Evolutionary conservation across 345 rosid species (phyloP).

Genomic region (Citropsis articulata): DNA sequence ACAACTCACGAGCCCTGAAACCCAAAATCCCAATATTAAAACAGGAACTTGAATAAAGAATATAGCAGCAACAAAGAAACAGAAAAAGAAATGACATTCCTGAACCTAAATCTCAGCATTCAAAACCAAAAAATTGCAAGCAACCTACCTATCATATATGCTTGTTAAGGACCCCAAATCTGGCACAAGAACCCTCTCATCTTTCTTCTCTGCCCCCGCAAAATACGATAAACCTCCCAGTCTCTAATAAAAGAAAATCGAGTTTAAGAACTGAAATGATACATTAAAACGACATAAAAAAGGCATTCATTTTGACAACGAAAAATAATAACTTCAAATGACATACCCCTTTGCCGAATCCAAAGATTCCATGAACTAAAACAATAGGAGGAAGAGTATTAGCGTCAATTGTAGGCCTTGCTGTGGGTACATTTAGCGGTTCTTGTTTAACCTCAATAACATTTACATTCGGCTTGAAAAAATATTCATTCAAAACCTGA

Average conservation of each 20-base stretch:
- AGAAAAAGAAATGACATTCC: not conserved
- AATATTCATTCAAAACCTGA: slow-evolving; percentile 44
- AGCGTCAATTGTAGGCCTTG: slow-evolving; percentile 21
- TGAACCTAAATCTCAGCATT: not conserved
- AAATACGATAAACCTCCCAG: slow-evolving; percentile 93
- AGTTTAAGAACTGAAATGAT: not conserved
- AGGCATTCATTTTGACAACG: not conserved
- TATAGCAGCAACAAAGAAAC: not conserved
- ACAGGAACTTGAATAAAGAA: not conserved
- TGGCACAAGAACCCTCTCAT: slow-evolving; percentile 92
- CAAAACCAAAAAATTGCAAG: not conserved
- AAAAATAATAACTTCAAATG: not conserved
- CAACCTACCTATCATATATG: slow-evolving; percentile 70
- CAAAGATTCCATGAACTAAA: slow-evolving; percentile 94
- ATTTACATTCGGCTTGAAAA: slow-evolving; percentile 49
- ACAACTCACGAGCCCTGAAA: slow-evolving; percentile 91
- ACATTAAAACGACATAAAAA: not conserved
- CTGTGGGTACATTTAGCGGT: slow-evolving; percentile 7
- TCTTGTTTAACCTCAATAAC: slow-evolving; percentile 35
- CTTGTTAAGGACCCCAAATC: slow-evolving; percentile 97
- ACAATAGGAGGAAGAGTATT: slow-evolving; percentile 80
- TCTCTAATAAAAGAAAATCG: slow-evolving; percentile 41
- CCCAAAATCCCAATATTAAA: slow-evolving; percentile 1
- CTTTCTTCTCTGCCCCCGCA: slow-evolving; percentile 97
- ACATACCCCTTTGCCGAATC: slow-evolving; percentile 95